These are phyloP conservation scores for Geranomyces variabilis DNA, from an alignment of 192 early-diverging fungal species.

Conservation along the genomic window DNA sequence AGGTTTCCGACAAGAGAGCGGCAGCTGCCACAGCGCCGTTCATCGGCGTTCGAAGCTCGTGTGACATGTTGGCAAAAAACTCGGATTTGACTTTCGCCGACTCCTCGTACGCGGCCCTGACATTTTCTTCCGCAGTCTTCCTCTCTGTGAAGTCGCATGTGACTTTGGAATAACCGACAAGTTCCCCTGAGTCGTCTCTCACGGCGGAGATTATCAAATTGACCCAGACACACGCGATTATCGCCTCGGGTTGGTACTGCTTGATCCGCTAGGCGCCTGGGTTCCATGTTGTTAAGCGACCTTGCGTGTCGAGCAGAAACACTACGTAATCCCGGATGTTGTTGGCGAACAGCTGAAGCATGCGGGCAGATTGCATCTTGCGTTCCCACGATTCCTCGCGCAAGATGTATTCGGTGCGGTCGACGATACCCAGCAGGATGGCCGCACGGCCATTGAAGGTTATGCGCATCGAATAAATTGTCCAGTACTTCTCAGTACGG, in stretches of 20 bases:
- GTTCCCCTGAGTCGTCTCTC: neutral
- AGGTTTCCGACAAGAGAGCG: neutral
- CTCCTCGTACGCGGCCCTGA: neutral
- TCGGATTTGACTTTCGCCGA: constrained; percentile 4
- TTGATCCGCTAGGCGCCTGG: neutral
- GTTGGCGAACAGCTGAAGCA: constrained; percentile 1
- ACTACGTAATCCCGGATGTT: neutral
- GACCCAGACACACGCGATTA: neutral
- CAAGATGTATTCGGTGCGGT: no score
- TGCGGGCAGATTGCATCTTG: neutral
- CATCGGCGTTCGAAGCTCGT: constrained; percentile 85
- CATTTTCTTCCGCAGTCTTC: neutral
- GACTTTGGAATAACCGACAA: neutral
- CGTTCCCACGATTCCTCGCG: neutral
- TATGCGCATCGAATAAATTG: no score
- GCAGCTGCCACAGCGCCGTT: constrained; percentile 60
- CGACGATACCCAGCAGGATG: no score
- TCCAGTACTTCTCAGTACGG: no score
- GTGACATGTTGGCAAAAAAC: constrained; percentile 78
- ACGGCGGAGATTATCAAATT: neutral
- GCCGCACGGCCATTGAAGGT: no score
- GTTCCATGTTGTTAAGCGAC: neutral
- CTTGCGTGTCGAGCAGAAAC: neutral
- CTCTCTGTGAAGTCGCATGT: constrained; percentile 4
- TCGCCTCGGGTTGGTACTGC: neutral